Base-by-base conservation (phyloP, 2,329 filamentous ascomycete genomes). In the Cladophialophora immunda region DNA sequence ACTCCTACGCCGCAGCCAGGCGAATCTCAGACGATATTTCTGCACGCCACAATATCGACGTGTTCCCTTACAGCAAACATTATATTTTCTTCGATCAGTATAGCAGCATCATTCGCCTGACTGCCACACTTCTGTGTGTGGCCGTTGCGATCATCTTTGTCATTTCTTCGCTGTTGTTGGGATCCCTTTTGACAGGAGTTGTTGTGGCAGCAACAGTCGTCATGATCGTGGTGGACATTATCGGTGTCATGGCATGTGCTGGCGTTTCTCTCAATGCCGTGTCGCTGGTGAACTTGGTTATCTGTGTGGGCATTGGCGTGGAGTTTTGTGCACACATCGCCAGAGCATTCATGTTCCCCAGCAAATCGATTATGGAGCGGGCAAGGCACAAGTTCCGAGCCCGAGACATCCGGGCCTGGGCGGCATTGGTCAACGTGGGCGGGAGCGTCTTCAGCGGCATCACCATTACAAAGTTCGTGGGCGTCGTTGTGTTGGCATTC, bases 71-170 rank as follows among this genome's bases (percentile, higher is more conserved):
- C 82, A 96, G 92, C 73, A 90, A 97, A 68, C 97, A 97, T 78
- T 99, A 99, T 82, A 94, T 99, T 77, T 99, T 98, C 86, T 99
- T 99, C 77, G 95, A 99, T 77, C 95, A 98, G 77, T 99, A 99
- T 76, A 86, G 92, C 5, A 87, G 87, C 65, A 98, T 99, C 68
- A 88, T 97, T 22, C 85, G 86, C 11, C 85, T 98, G 3, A 94
- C 94, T 0, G 90, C 86, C 0, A 88, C 90, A 0, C 87, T 99
- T 0, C 86, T 99, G 32, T 90, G 91, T 47, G 91, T 92, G 3
- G 94, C 93, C 0, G 84, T 98, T 15, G 92, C 86, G 29, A 92
- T 97, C 71, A 97, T 98, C 67, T 90, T 97, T 66, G 76, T 91
- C 67, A 86, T 99, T 54, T 90, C 92, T 0, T 89, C 90, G 0